Conservation (phyloP, 2,329 filamentous ascomycete species). For the Lecanosticta acicola region DNA sequence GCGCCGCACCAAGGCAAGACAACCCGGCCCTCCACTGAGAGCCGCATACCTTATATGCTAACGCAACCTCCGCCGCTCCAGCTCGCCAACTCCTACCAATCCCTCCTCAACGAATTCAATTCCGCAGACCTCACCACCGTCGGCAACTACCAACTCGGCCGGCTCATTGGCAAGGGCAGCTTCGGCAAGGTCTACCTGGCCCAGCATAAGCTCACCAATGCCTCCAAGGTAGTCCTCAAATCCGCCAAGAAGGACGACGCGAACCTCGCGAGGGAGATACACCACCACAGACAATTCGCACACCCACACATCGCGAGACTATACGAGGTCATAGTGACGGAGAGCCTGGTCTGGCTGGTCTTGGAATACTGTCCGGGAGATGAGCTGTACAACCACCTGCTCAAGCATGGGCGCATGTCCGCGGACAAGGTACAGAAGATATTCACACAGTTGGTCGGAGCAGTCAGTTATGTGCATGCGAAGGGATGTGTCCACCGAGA, state of each 20-base stretch:
- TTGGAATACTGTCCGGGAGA: slow-evolving; percentile 95
- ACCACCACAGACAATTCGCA: slow-evolving; percentile 95
- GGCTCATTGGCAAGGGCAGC: slow-evolving; percentile 91
- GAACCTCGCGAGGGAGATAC: slow-evolving; percentile 94
- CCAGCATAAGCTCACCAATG: slow-evolving; percentile 94
- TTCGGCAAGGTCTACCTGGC: slow-evolving; percentile 98
- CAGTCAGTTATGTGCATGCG: slow-evolving; percentile 89
- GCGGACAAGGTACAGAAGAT: slow-evolving; percentile 87
- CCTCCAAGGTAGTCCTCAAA: slow-evolving; percentile 98
- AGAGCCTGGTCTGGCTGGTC: slow-evolving; percentile 90
- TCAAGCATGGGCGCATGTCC: slow-evolving; percentile 77
- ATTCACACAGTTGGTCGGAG: slow-evolving; percentile 90
- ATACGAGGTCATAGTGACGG: slow-evolving; percentile 97
- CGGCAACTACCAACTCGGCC: slow-evolving; percentile 88
- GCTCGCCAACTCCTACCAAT: slow-evolving; percentile 96
- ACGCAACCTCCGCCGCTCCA: slow-evolving; percentile 36
- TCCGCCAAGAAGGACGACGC: slow-evolving; percentile 93
- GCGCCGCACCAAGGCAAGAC: slow-evolving; percentile 32
- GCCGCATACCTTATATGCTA: slow-evolving; percentile 1
- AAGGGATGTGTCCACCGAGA: slow-evolving; percentile 96
- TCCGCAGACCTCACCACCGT: slow-evolving; percentile 86
- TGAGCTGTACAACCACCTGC: slow-evolving; percentile 93
- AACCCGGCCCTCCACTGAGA: not conserved
- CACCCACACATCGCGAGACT: slow-evolving; percentile 94
- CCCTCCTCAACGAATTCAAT: slow-evolving; percentile 93